phyloP scores from a whole-genome alignment of 2,329 filamentous ascomycete genomes.

The Falciphora oryzae region DNA sequence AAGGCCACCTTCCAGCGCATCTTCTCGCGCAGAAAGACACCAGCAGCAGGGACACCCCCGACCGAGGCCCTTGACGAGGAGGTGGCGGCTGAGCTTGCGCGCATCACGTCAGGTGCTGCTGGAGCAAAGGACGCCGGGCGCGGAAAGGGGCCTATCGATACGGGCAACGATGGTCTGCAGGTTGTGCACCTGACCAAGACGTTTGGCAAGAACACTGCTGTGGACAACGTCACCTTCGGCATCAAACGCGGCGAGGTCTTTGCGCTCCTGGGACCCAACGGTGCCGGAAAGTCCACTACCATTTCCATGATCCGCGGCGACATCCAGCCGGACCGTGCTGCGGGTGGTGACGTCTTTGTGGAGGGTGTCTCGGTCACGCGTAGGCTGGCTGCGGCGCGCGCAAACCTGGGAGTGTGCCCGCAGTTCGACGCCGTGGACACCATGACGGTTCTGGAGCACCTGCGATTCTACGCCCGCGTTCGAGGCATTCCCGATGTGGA shows the following conservation, averaged over 20 bases:
- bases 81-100: slow-evolving; percentile 51
- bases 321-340: slow-evolving; percentile 51
- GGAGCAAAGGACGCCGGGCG: neutral
- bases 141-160: neutral
- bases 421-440: slow-evolving; percentile 84
- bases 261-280: slow-evolving; percentile 83
- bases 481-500: slow-evolving; percentile 70
- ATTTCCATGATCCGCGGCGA: slow-evolving; percentile 90
- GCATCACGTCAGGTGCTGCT: slow-evolving; percentile 40
- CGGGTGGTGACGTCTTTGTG: slow-evolving; percentile 74
- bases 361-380: slow-evolving; percentile 71
- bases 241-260: slow-evolving; percentile 79
- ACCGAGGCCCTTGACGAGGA: slow-evolving; percentile 43
- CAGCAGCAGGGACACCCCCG: slow-evolving; percentile 10
- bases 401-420: slow-evolving; percentile 83
- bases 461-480: slow-evolving; percentile 80
- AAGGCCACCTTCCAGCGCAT: slow-evolving; percentile 46
- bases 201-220: slow-evolving; percentile 70
- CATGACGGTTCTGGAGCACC: slow-evolving; percentile 84
- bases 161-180: slow-evolving; percentile 58
- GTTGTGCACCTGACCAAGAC: slow-evolving; percentile 75
- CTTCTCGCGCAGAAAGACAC: slow-evolving; percentile 26
- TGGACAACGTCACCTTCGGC: slow-evolving; percentile 84
- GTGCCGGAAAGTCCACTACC: slow-evolving; percentile 85
- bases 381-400: slow-evolving; percentile 65